A percentile compares a stretch with the other conserved stretches of the same genome.
These are phyloP conservation scores for Rhizopogon vinicolor DNA, from an alignment of 768 basidiomycete species.

Conservation along the genomic window DNA sequence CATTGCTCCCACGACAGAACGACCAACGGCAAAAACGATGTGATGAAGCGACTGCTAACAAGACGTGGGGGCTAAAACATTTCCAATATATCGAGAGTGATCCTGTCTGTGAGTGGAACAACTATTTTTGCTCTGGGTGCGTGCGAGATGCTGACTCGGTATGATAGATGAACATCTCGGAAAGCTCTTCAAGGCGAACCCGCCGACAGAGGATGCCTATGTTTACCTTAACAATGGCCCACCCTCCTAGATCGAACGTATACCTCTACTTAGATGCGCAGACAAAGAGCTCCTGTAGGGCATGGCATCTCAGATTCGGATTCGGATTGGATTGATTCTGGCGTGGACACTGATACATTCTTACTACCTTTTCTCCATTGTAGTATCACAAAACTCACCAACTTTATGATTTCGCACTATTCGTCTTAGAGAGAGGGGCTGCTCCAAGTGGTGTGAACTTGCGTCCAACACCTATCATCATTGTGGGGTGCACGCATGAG, in stretches of 20 bases:
- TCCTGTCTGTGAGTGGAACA: constrained; percentile 54
- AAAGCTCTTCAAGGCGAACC: constrained; percentile 50
- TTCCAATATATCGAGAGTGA: constrained; percentile 71
- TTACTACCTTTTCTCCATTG: neutral
- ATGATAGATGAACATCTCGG: constrained; percentile 62
- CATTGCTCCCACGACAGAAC: constrained; percentile 47
- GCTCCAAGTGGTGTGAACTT: too few relatives aligned
- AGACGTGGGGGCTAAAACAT: constrained; percentile 71
- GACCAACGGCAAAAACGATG: constrained; percentile 86
- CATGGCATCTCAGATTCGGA: neutral
- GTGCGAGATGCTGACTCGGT: neutral
- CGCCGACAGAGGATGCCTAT: constrained; percentile 75
- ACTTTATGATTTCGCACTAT: constrained; percentile 9
- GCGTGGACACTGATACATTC: neutral
- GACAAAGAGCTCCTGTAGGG: neutral
- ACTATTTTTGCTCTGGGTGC: neutral
- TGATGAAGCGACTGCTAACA: constrained; percentile 73
- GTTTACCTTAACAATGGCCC: constrained; percentile 57
- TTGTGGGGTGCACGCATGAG: too few relatives aligned
- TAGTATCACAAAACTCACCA: neutral
- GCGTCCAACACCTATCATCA: too few relatives aligned
- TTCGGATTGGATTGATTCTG: neutral
- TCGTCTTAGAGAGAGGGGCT: too few relatives aligned
- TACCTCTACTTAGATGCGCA: neutral
- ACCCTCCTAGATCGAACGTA: constrained; percentile 9